Evolutionary conservation across 192 early-diverging fungal species (phyloP), one percentile per base, ranked within the genome.

Genomic region (Gaertneriomyces sp.): DNA sequence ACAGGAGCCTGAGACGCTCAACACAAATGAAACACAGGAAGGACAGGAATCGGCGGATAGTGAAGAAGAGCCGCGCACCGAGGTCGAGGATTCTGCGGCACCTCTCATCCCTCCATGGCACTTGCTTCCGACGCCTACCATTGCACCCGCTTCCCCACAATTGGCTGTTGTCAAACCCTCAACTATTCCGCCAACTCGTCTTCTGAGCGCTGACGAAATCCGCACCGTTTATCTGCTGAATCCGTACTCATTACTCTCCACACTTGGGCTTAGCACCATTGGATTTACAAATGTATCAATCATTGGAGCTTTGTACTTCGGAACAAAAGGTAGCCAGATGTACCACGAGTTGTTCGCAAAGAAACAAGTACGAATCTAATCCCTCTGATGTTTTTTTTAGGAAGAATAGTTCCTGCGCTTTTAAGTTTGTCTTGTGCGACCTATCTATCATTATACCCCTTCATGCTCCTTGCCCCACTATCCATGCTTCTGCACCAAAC

Each of bases 381-480:
- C 4, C 6, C 17, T 4, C 40, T 17, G 0, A 17, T 11, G 44
- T 61, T 19, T 19, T 49, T 14, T 67, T 0, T 45, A 88, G 89
- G 82, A 33, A 79, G 82, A 11, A 61, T 69, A 50, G 67, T 39
- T 25, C 46, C 72, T 3, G 78, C 90, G 11, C 84, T 92, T 78
- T 76, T 90, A n/a, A 88, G 83, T 68, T 51, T 92, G 2, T 85
- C 94, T 0, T 61, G 90, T 47, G 93, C 93, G 14, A 67, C 90
- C 4, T 96, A 98, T 71, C 76, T 95, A 39, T 87, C 87, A 53
- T 69, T 97, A 45, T 97, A 97, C 74, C 94, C 95, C 12, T 77
- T 81, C 6, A 89, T 97, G 84, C 74, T 98, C 39, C 51, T 92
- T 17, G 78, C 83, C 14, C 88, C 0, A 53, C 90, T 3, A 58